These are phyloP conservation scores for Geotrichum fermentans DNA, from an alignment of 1,139 yeast genomes.

Conservation along the genomic window DNA sequence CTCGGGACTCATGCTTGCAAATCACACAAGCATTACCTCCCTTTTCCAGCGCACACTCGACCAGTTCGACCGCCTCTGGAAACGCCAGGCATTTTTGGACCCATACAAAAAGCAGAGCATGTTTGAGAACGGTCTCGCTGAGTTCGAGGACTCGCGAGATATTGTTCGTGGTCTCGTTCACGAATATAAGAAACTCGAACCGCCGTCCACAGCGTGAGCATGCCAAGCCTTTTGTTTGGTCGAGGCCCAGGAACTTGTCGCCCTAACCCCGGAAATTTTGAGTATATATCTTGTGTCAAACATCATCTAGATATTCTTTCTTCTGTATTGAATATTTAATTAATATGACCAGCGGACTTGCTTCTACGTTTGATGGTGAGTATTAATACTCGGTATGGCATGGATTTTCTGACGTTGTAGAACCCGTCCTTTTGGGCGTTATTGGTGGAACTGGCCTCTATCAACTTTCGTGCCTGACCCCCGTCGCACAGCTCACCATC, in stretches of 20 bases:
- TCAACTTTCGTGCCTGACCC: conserved; percentile 72
- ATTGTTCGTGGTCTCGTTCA: conserved; percentile 62
- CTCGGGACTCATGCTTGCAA: conserved; percentile 72
- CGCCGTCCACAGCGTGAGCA: neutral
- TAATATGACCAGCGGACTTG: conserved; percentile 12
- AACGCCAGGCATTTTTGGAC: conserved; percentile 78
- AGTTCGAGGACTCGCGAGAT: conserved; percentile 76
- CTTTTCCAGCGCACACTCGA: conserved; percentile 62
- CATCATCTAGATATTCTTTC: no score
- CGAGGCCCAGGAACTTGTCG: no score
- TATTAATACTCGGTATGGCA: neutral
- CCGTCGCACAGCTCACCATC: conserved; percentile 75
- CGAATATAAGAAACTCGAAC: conserved; percentile 58
- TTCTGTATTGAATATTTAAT: neutral
- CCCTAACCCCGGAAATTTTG: no score
- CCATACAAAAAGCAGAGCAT: conserved; percentile 58
- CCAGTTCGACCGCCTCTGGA: conserved; percentile 76
- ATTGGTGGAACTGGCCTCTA: conserved; percentile 99
- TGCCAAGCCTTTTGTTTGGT: no score
- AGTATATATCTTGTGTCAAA: no score
- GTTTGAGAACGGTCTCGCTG: conserved; percentile 63
- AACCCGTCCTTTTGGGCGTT: conserved; percentile 72
- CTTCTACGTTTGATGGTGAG: conserved; percentile 18
- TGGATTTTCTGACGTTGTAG: conserved; percentile 32
- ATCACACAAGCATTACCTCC: conserved; percentile 65